phyloP scores from a whole-genome alignment of 2,329 filamentous ascomycete genomes.

The Microcyclospora tardicrescens region DNA sequence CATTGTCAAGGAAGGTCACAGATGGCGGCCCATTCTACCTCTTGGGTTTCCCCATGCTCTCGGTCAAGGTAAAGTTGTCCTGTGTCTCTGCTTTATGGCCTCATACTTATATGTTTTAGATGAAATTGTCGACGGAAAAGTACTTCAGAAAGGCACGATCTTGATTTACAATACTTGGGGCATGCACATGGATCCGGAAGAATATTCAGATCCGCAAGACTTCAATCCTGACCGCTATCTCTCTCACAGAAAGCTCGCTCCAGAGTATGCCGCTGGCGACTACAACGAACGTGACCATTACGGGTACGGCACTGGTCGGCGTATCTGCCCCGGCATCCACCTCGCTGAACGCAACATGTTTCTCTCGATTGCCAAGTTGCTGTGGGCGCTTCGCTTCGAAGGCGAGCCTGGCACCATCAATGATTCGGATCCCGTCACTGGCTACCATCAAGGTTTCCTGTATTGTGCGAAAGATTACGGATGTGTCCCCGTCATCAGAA shows the following conservation, averaged over 20 bases:
- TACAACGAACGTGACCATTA: conserved; percentile 33
- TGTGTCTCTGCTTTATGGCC: too few relatives aligned
- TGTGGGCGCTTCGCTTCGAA: conserved; percentile 39
- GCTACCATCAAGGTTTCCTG: conserved; percentile 15
- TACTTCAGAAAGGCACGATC: conserved; percentile 25
- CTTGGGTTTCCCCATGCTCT: conserved; percentile 29
- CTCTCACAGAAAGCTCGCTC: conserved; percentile 20
- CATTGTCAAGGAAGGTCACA: conserved; percentile 23
- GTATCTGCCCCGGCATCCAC: conserved; percentile 40
- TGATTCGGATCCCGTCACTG: conserved; percentile 12
- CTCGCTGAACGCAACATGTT: conserved; percentile 36
- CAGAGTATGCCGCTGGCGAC: conserved; percentile 24
- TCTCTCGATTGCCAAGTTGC: conserved; percentile 21
- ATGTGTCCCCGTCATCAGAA: conserved; percentile 9
- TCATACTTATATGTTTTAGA: conserved; percentile 6
- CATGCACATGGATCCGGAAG: conserved; percentile 26
- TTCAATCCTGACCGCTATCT: conserved; percentile 28
- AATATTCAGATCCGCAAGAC: conserved; percentile 13
- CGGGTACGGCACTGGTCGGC: conserved; percentile 36
- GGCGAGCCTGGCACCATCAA: conserved; percentile 7
- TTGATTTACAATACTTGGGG: conserved; percentile 28
- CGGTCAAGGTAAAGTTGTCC: too few relatives aligned
- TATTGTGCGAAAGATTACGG: conserved; percentile 16
- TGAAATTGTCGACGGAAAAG: conserved; percentile 20
- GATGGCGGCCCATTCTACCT: conserved; percentile 22